These are phyloP conservation scores for Acanthamoeba lenticulata DNA, from an alignment of 208 protist genomes.

Conservation along the genomic window DNA sequence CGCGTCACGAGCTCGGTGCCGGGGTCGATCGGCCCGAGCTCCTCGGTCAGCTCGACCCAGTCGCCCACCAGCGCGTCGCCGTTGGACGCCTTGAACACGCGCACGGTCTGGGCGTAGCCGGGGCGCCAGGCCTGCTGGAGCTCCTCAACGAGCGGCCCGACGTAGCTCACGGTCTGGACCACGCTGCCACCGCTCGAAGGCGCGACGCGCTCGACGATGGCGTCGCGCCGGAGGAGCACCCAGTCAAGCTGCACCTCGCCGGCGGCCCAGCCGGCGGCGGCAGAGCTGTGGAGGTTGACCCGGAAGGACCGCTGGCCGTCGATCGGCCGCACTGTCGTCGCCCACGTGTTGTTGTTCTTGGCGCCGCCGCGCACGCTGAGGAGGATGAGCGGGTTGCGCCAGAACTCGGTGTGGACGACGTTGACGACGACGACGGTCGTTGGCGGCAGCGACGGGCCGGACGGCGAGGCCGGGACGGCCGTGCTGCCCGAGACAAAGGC, in stretches of 20 bases:
- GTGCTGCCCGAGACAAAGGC: background rate
- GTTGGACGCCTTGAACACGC: background rate
- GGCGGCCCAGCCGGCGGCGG: background rate
- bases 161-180: background rate
- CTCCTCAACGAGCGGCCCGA: background rate
- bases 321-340: background rate
- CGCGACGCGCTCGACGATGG: background rate
- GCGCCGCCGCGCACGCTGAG: background rate
- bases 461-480: background rate
- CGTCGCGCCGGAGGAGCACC: background rate
- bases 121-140: background rate
- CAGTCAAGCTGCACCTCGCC: background rate
- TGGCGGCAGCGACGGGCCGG: no score
- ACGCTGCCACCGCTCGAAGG: background rate
- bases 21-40: background rate
- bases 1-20: constrained; percentile 28
- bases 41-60: background rate
- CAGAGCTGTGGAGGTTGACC: background rate
- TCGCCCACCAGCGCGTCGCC: background rate
- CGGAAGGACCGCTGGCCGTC: background rate
- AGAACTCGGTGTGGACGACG: background rate
- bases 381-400: background rate
- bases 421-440: background rate
- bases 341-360: background rate
- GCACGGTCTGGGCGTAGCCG: background rate